Conservation (phyloP, 2,329 filamentous ascomycete species). For the Davidsoniella eucalypti region DNA sequence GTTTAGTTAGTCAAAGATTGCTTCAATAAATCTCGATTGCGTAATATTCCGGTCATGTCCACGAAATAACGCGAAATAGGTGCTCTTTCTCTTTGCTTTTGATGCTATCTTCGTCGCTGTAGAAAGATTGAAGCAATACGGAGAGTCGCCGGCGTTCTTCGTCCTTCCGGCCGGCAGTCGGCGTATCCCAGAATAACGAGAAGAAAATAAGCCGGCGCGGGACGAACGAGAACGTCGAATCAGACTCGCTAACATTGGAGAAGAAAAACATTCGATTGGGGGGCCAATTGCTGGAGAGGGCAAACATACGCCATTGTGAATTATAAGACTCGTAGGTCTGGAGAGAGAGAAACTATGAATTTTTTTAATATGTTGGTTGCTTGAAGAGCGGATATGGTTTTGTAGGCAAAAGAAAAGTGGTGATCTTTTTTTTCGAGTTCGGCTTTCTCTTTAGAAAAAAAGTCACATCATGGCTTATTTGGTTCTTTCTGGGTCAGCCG, state of each 20-base stretch:
- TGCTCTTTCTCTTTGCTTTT: too few relatives aligned
- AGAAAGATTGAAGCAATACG: too few relatives aligned
- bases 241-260: background rate
- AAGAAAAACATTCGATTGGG: background rate
- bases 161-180: background rate
- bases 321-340: background rate
- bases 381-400: constrained; percentile 2
- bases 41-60: background rate
- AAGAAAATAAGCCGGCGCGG: background rate
- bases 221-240: background rate
- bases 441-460: background rate
- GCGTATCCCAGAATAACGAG: background rate
- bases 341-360: background rate
- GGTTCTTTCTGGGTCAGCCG: background rate
- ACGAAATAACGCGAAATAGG: background rate
- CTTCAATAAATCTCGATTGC: background rate
- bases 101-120: too few relatives aligned
- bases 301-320: constrained; percentile 25
- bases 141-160: too few relatives aligned
- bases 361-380: background rate
- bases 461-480: constrained; percentile 7
- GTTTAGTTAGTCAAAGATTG: background rate
- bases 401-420: background rate
- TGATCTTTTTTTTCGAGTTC: background rate
- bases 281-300: background rate